Base-by-base conservation (phyloP, 2,329 filamentous ascomycete genomes). In the Diaporthe velutina region DNA sequence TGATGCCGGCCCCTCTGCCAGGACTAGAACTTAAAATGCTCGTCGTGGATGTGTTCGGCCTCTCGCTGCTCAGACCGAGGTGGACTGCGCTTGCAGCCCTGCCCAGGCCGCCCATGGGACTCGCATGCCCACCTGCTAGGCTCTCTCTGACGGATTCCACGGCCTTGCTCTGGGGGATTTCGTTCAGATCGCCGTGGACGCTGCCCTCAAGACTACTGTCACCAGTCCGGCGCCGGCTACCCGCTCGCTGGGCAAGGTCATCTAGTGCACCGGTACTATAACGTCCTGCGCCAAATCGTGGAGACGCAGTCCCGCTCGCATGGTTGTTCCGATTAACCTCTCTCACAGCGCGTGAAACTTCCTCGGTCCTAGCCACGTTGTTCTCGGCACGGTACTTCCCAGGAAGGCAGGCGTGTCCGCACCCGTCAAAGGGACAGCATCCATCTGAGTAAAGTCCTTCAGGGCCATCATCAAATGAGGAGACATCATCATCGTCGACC, bases 351-450 rank as follows among this genome's bases (percentile, higher is more conserved):
- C 88, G 85, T 15, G 84, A 86, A 3, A 91, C 81, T 73, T 91
- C 89, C n/a, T 90, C 89, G 42, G 85, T 85, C 5, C 85, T 83
- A 3, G 83, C 84, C 0, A 84, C 85, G 35, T 80, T 82, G 1
- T 80, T 84, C 77, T 90, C 88, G 9, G 87, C 84, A 6, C 89
- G 86, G 82, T 90, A 91, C 48, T 83, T 84, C 0, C 90, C 89
- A 0, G 90, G 90, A 0, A 93, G 84, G 76, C 91, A 93, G 38
- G 89, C 89, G 78, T 93, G 91, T 4, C 90, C 88, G 79, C 91
- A 93, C 0, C 91, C 91, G 76, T 92, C 90, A n/a, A 91, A 82
- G 2, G 91, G 91, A 77, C 91, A 93, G 80, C 88, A 91, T 0
- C 91, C 91, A 64, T 88, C 89, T 42, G 87, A 85, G 12, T 83